Conservation (phyloP, 768 basidiomycete genomes). For the Lactifluus subvellereus region DNA sequence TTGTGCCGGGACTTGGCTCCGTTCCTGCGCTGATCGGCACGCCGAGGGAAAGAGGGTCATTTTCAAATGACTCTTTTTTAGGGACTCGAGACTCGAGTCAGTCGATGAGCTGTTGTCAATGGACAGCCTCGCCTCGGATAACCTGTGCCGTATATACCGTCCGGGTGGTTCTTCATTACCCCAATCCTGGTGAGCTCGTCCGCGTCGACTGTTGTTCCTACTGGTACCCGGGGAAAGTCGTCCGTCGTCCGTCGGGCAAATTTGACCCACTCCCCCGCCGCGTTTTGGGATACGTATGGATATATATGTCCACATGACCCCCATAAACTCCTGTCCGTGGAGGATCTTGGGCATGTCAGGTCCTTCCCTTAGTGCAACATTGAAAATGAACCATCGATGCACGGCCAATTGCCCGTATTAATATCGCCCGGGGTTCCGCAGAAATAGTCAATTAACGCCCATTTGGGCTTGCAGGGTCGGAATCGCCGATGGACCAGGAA, state of each 20-base stretch:
- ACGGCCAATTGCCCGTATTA: not conserved
- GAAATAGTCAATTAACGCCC: not conserved
- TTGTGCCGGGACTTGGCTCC: not conserved
- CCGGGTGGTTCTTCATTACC: too few species aligned
- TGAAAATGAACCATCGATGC: not conserved
- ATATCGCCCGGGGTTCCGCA: not conserved
- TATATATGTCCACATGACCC: too few species aligned
- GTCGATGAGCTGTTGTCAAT: not conserved
- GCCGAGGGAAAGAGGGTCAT: too few species aligned
- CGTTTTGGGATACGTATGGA: not conserved
- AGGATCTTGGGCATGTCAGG: too few species aligned
- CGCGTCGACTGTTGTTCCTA: too few species aligned
- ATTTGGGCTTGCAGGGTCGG: not conserved
- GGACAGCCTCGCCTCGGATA: not conserved
- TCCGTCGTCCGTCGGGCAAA: not conserved
- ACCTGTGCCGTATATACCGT: too few species aligned
- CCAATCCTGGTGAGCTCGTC: too few species aligned
- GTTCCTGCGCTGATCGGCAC: not conserved
- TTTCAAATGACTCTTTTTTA: not conserved
- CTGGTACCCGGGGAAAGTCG: not conserved
- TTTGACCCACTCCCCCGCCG: not conserved
- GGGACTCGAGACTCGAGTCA: too few species aligned
- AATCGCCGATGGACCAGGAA: not conserved
- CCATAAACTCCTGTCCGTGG: too few species aligned
- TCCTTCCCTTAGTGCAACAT: too few species aligned